Percentiles rank a stretch among this genome's conserved stretches.
Conservation (phyloP, 305 asterid genomes). For the Fraxinus dipetala region DNA sequence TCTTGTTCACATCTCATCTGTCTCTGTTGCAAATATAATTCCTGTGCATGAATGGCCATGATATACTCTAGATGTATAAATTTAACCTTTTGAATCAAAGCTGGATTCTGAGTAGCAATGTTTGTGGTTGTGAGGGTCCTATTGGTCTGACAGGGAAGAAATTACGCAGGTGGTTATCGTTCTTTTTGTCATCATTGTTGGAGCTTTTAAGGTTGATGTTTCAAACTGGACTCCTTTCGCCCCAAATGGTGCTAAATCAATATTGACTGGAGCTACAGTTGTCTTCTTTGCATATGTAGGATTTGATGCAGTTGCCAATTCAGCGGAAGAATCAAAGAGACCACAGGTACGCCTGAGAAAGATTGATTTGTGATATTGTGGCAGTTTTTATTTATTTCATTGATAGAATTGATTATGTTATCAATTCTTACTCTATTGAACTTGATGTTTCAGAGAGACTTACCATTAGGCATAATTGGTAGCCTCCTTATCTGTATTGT, state of each 20-base stretch:
- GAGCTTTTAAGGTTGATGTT: constrained; percentile 77
- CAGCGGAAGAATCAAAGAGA: constrained; percentile 94
- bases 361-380: constrained; percentile 18
- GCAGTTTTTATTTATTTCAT: not conserved
- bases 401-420: constrained; percentile 10
- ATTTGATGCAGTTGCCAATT: constrained; percentile 96
- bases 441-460: constrained; percentile 69
- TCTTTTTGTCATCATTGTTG: constrained; percentile 65
- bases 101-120: constrained; percentile 16
- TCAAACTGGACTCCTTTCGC: constrained; percentile 90
- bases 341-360: constrained; percentile 61
- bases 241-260: constrained; percentile 65
- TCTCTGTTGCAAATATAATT: not conserved
- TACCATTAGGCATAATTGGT: constrained; percentile 86
- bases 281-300: constrained; percentile 97
- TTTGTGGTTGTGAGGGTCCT: not conserved
- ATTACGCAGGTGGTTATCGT: constrained; percentile 75
- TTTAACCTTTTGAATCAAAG: constrained; percentile 5
- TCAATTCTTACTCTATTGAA: constrained; percentile 18
- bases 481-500: constrained; percentile 76
- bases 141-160: constrained; percentile 29
- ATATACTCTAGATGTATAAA: not conserved
- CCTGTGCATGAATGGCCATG: not conserved
- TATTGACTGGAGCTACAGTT: constrained; percentile 94
- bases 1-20: constrained; percentile 1